Percentiles rank a stretch among this genome's conserved stretches.
phyloP scores from a whole-genome alignment of 208 protist species.

The Trypanosoma mega region DNA sequence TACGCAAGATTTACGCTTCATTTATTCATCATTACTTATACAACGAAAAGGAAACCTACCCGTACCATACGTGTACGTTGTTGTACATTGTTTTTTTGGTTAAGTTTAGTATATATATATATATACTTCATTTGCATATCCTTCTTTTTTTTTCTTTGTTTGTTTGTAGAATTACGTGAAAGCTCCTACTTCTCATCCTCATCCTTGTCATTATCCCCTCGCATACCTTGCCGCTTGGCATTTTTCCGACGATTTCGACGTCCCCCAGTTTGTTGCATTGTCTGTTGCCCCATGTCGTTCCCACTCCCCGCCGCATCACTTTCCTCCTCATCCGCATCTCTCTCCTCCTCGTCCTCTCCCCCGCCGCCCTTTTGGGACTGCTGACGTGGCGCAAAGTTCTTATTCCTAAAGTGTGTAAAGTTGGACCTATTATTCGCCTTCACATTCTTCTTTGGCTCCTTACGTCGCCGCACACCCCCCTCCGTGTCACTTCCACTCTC shows the following conservation, averaged over 20 bases:
- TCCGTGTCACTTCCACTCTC: constrained; percentile 27
- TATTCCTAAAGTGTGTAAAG: constrained; percentile 88
- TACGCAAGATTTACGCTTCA: too few relatives aligned
- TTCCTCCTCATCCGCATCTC: not conserved
- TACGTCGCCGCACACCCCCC: constrained; percentile 21
- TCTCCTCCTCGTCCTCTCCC: constrained; percentile 7
- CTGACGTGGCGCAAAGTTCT: constrained; percentile 66
- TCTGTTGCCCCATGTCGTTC: not conserved
- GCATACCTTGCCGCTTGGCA: not conserved
- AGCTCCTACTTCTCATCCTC: too few relatives aligned
- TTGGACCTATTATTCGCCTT: constrained; percentile 88
- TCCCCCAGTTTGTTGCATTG: not conserved
- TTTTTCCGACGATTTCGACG: constrained; percentile 5
- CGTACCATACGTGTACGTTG: too few relatives aligned
- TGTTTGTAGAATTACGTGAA: too few relatives aligned
- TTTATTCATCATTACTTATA: too few relatives aligned
- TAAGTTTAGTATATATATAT: too few relatives aligned
- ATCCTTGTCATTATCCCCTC: too few relatives aligned
- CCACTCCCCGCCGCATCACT: not conserved
- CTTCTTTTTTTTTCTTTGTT: constrained; percentile 9
- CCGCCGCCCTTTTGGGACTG: constrained; percentile 5
- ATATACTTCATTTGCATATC: not conserved
- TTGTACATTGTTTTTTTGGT: too few relatives aligned
- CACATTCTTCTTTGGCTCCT: constrained; percentile 83
- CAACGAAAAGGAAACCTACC: too few relatives aligned